A percentile compares a stretch with the other conserved stretches of the same genome.
phyloP scores from a whole-genome alignment of 257 asterid species.

The Leonotis leonurus region DNA sequence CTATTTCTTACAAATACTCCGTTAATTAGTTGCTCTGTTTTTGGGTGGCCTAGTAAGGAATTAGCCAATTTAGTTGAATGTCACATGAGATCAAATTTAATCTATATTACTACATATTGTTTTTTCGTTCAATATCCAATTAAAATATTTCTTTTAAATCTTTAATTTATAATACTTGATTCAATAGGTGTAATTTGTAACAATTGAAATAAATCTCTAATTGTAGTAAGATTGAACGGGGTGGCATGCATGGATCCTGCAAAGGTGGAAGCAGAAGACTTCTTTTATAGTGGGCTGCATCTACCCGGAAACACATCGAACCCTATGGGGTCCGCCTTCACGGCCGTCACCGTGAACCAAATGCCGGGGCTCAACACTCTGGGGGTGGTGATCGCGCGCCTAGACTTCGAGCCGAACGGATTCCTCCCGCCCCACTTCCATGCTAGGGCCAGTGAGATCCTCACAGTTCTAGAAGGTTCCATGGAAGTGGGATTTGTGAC shows the following conservation, averaged over 20 bases:
- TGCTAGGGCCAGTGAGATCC: conserved; percentile 25
- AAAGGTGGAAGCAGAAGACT: conserved; percentile 16
- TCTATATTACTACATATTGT: too few relatives aligned
- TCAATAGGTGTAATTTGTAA: too few relatives aligned
- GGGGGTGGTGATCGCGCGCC: conserved; percentile 19
- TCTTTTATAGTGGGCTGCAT: conserved; percentile 27
- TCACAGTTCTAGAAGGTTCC: conserved; percentile 26
- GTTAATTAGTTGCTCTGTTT: too few relatives aligned
- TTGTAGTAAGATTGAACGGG: conserved; percentile 21
- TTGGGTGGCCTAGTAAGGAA: too few relatives aligned
- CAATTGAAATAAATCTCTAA: too few relatives aligned
- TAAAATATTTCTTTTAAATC: too few relatives aligned
- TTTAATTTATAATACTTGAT: too few relatives aligned
- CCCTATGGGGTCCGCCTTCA: conserved; percentile 4
- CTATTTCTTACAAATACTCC: too few relatives aligned
- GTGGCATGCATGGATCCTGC: conserved; percentile 25
- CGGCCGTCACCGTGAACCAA: not conserved
- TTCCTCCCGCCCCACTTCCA: conserved; percentile 29
- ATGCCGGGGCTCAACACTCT: conserved; percentile 29
- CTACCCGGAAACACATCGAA: conserved; percentile 25
- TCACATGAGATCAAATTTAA: too few relatives aligned
- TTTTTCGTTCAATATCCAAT: too few relatives aligned
- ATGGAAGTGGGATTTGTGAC: conserved; percentile 30
- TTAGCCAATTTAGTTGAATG: too few relatives aligned
- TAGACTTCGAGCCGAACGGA: conserved; percentile 19